These are phyloP conservation scores for Alloteropsis angusta DNA, from an alignment of 202 grass and related monocot species.

Conservation along the genomic window DNA sequence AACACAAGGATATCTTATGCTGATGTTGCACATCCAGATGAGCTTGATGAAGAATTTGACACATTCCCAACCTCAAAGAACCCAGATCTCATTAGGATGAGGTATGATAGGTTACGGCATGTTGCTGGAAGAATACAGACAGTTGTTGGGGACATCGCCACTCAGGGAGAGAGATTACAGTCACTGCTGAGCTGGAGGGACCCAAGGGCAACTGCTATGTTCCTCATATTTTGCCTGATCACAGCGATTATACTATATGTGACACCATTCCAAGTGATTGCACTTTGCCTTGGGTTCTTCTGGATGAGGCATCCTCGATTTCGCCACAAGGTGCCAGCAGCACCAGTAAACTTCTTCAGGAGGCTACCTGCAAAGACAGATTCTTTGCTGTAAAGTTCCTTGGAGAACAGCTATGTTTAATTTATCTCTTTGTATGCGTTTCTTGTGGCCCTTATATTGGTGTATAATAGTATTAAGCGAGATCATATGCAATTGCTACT, in stretches of 20 bases:
- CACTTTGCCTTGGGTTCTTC: conserved; percentile 54
- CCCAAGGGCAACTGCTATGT: conserved; percentile 77
- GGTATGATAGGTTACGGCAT: conserved; percentile 71
- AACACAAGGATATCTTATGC: conserved; percentile 65
- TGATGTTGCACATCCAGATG: conserved; percentile 49
- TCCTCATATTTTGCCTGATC: conserved; percentile 72
- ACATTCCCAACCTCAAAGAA: conserved; percentile 50
- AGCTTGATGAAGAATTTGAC: conserved; percentile 95
- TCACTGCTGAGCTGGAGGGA: conserved; percentile 88
- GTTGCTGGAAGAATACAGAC: conserved; percentile 62
- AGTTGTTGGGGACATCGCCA: conserved; percentile 68
- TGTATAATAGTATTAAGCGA: conserved; percentile 20
- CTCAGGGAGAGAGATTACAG: conserved; percentile 90
- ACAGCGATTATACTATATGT: conserved; percentile 54
- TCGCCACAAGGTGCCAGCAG: conserved; percentile 52
- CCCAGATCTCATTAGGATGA: conserved; percentile 46
- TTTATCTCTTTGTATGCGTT: conserved; percentile 12
- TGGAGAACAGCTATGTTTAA: not conserved
- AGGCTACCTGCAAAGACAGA: conserved; percentile 80
- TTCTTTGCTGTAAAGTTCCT: conserved; percentile 50
- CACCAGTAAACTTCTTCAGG: conserved; percentile 68
- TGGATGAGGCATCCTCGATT: conserved; percentile 86
- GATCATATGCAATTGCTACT: conserved; percentile 14
- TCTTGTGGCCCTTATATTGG: conserved; percentile 17
- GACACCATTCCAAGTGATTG: conserved; percentile 53